A percentile compares a stretch with the other conserved stretches of the same genome.
Conservation (phyloP, 305 asterid genomes). For the Fraxinus xanthoxyloides region DNA sequence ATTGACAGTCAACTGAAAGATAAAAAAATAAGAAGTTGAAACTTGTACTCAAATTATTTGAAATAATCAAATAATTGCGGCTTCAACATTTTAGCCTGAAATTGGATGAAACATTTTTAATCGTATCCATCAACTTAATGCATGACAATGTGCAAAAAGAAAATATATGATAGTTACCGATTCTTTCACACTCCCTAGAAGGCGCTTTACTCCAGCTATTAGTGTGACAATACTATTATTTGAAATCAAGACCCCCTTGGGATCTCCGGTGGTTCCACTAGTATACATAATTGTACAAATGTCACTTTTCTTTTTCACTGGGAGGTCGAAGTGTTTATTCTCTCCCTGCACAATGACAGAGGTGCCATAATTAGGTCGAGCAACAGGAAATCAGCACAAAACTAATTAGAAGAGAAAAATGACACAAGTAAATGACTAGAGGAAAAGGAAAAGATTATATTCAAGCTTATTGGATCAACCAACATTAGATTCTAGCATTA, state of each 20-base stretch:
- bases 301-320: slow-evolving; percentile 37
- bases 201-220: slow-evolving; percentile 38
- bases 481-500: background rate
- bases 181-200: slow-evolving; percentile 33
- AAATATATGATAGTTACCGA: slow-evolving; percentile 24
- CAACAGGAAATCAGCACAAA: slow-evolving; percentile 12
- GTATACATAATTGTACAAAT: slow-evolving; percentile 53
- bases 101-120: background rate
- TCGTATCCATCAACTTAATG: background rate
- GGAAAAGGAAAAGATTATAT: background rate
- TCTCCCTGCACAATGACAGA: slow-evolving; percentile 35
- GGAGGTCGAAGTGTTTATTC: slow-evolving; percentile 38
- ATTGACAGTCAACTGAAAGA: slow-evolving; percentile 29
- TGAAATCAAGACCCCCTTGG: slow-evolving; percentile 50
- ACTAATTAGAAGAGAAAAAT: background rate
- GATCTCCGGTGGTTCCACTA: slow-evolving; percentile 53
- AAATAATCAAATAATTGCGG: background rate
- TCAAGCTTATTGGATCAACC: background rate
- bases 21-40: background rate
- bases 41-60: background rate
- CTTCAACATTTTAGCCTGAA: background rate
- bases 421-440: background rate
- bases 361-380: background rate
- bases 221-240: slow-evolving; percentile 40
- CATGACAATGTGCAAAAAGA: background rate